Evolutionary conservation across 2,329 filamentous ascomycete genomes (phyloP), one percentile per base, ranked within the genome.

Genomic region (Paraphoma sp.): DNA sequence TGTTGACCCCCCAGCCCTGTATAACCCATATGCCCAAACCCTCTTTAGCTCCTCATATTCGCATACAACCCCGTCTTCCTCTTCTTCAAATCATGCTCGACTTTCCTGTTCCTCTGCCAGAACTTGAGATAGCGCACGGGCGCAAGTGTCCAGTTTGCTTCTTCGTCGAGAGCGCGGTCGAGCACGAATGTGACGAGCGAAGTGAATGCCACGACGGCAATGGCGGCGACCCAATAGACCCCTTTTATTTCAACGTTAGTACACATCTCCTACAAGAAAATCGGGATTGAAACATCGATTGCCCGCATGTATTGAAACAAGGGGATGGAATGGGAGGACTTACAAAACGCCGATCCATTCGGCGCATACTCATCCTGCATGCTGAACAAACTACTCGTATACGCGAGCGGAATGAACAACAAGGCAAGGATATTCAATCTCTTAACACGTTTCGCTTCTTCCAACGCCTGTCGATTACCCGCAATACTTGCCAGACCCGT

Each of bases 381-480:
- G 53, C 71, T 73, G 53, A 75, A 75, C 11, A 75, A 43, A 29
- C 60, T 66, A 28, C 63, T 68, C 3, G 71, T 74, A 46, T 74
- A 75, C 1, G 71, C 72, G 2, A 75, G 51, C 0, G 73, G 73
- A n/a, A 74, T 72, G 56, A 74, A 75, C 3, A 74, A 31, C 3
- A 75, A 48, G 2, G 72, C 73, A 7, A 75, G 65, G 3, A 74
- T 38, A 18, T 73, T 75, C 4, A 75, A 58, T 3, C 71, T 62
- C 57, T 75, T 74, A 11, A 72, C 67, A 2, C 71, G 69, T 49
- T 74, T 75, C 14, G 73, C 73, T 53, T 74, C 73, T 38, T 74
- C 73, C 2, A 75, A 60, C 14, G 70, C 71, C 43, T 75, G 73
- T 0, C 65, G 67, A 36, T 75, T 74, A 8, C 72, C 73, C 0